phyloP scores from a whole-genome alignment of 2,329 filamentous ascomycete genomes.

The Penicillium sp. region DNA sequence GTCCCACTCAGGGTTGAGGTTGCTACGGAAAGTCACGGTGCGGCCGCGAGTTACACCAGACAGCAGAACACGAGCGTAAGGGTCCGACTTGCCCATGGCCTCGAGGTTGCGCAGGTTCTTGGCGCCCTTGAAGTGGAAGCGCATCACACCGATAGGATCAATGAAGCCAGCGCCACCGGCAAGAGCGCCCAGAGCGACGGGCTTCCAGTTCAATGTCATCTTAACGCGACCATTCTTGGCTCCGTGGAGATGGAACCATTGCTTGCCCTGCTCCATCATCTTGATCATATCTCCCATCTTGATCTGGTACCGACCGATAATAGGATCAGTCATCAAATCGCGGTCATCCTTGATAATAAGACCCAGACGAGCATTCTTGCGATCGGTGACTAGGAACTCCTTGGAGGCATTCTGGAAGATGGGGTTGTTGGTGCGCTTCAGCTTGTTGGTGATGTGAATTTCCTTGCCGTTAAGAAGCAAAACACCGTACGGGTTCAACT shows the following conservation, averaged over 20 bases:
- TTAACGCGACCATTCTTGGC: conserved; percentile 82
- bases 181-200: conserved; percentile 79
- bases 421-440: conserved; percentile 96
- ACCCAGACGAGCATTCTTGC: conserved; percentile 84
- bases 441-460: conserved; percentile 81
- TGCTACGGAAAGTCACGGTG: conserved; percentile 94
- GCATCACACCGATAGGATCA: conserved; percentile 91
- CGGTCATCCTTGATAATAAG: conserved; percentile 94
- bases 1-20: conserved; percentile 92
- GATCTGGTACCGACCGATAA: conserved; percentile 90
- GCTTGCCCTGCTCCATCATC: conserved; percentile 85
- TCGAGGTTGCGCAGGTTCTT: conserved; percentile 86
- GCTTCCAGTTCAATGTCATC: conserved; percentile 91
- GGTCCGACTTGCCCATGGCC: conserved; percentile 93
- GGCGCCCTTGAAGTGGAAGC: conserved; percentile 84
- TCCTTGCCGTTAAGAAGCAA: conserved; percentile 90
- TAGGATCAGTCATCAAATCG: conserved; percentile 76
- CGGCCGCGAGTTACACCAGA: conserved; percentile 88
- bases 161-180: conserved; percentile 80
- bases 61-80: conserved; percentile 82
- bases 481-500: conserved; percentile 85
- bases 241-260: conserved; percentile 89
- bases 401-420: conserved; percentile 93
- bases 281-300: conserved; percentile 92
- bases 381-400: conserved; percentile 92